Conservation (phyloP, 176 grass and related monocot species). For the Eremochloa ophiuroides region DNA sequence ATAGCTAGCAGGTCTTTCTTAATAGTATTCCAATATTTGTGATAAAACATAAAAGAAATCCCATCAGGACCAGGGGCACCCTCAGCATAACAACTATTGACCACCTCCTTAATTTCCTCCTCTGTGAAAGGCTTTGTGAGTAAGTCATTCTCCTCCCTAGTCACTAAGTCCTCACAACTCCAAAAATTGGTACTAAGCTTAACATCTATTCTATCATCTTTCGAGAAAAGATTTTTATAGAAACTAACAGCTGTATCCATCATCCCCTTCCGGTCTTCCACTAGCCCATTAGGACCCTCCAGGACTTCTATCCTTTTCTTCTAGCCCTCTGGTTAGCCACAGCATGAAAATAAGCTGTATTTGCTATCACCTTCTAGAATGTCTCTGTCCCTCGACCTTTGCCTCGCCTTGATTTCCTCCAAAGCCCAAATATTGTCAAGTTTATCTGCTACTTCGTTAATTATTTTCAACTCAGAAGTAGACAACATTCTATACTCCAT, state of each 20-base stretch:
- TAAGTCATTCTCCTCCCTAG: no score
- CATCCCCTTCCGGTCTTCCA: accelerated
- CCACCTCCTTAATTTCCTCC: no score
- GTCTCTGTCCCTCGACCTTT: not conserved
- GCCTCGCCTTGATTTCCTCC: not conserved
- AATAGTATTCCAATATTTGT: accelerated
- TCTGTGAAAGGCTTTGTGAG: accelerated
- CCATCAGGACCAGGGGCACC: no score
- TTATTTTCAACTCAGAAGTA: no score
- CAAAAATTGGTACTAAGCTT: no score
- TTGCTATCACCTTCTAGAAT: not conserved
- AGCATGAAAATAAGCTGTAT: not conserved
- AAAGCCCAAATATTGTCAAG: no score
- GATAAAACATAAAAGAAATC: not conserved
- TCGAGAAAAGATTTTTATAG: not conserved
- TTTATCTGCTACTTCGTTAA: no score
- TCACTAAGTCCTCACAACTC: no score
- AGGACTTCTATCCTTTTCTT: accelerated
- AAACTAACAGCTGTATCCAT: no score
- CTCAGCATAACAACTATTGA: no score
- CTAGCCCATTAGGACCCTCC: accelerated
- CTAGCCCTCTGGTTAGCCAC: not conserved
- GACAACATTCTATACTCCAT: no score
- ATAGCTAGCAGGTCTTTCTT: accelerated
- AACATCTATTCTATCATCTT: accelerated